Percentiles rank a stretch among this genome's conserved stretches.
phyloP scores from a whole-genome alignment of 2,329 filamentous ascomycete genomes.

The Colletotrichum liaoningense region DNA sequence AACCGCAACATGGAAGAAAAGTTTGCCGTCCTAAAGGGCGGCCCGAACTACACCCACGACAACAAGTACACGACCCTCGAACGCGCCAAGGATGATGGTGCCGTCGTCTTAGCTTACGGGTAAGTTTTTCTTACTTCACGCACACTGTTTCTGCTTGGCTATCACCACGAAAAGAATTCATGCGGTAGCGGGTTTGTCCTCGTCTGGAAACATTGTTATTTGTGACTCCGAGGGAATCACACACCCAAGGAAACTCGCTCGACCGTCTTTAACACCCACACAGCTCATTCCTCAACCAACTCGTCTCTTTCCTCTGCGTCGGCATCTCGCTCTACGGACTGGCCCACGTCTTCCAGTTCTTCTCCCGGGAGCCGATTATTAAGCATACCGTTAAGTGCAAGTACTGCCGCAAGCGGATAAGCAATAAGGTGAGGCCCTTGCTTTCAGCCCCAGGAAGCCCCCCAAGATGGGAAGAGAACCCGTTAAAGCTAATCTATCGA shows the following conservation, averaged over 20 bases:
- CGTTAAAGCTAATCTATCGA: not conserved
- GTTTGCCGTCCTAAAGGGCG: constrained; percentile 73
- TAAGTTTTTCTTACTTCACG: constrained; percentile 45
- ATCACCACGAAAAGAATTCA: too few relatives aligned
- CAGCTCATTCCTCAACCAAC: constrained; percentile 71
- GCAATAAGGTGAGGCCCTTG: constrained; percentile 60
- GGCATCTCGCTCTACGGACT: constrained; percentile 74
- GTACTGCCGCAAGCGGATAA: constrained; percentile 74
- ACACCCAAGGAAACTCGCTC: too few relatives aligned
- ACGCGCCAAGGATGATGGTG: constrained; percentile 77
- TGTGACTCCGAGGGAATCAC: not conserved
- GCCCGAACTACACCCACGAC: constrained; percentile 62
- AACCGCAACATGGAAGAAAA: constrained; percentile 80
- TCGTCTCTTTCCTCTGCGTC: constrained; percentile 74
- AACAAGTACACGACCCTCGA: constrained; percentile 76
- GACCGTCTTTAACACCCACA: not conserved
- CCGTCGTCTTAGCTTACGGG: constrained; percentile 79
- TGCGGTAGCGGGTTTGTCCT: not conserved
- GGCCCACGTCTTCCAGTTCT: constrained; percentile 70
- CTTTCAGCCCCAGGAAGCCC: too few relatives aligned
- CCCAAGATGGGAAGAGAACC: not conserved
- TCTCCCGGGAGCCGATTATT: constrained; percentile 75
- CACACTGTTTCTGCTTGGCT: not conserved
- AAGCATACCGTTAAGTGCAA: constrained; percentile 76
- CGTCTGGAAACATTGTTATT: not conserved